Conservation (phyloP, 129 eudicot genomes). For the Artemisia annua region DNA sequence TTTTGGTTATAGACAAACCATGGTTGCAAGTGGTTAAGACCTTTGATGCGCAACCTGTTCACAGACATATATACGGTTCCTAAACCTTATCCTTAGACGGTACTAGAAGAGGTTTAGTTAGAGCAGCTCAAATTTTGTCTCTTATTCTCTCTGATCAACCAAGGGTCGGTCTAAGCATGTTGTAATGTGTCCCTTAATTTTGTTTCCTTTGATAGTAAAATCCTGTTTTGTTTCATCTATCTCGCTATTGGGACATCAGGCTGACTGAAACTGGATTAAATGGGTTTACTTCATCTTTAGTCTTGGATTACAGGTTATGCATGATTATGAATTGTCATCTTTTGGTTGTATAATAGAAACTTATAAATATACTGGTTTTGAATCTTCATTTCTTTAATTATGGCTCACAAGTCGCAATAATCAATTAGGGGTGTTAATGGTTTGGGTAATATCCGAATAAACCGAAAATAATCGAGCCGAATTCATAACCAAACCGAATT, state of each 20-base stretch:
- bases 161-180: slow-evolving; percentile 39
- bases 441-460: no score
- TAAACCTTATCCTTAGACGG: slow-evolving; percentile 17
- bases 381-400: no score
- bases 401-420: no score
- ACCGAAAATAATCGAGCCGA: no score
- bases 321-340: neutral
- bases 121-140: slow-evolving; percentile 34
- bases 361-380: no score
- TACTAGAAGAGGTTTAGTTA: slow-evolving; percentile 32
- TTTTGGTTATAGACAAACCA: slow-evolving; percentile 72
- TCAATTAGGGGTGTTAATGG: no score
- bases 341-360: no score
- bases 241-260: neutral
- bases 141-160: slow-evolving; percentile 20
- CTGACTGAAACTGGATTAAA: neutral
- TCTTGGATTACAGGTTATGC: neutral
- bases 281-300: neutral
- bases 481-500: no score
- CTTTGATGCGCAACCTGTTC: slow-evolving; percentile 72
- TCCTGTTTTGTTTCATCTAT: slow-evolving; percentile 2
- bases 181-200: slow-evolving; percentile 46
- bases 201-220: slow-evolving; percentile 32
- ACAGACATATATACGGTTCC: slow-evolving; percentile 86
- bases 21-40: slow-evolving; percentile 72